phyloP scores from a whole-genome alignment of 768 basidiomycete species.

The Pleurotus pulmonarius region DNA sequence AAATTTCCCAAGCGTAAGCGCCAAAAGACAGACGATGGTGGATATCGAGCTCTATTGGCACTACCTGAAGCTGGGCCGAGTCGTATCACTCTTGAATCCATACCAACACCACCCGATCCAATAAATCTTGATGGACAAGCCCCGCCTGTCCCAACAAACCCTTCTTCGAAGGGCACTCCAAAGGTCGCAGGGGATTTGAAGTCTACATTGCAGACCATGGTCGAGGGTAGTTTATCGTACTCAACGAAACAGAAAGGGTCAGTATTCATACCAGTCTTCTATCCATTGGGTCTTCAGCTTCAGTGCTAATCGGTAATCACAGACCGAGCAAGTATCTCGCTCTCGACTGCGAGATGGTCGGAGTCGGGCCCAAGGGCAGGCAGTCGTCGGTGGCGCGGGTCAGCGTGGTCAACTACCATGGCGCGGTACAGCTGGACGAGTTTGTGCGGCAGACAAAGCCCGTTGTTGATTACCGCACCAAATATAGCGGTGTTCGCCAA shows the following conservation, averaged over 20 bases:
- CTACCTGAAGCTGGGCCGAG: background rate
- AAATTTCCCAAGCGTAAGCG: background rate
- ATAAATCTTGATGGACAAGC: background rate
- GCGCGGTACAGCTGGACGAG: conserved; percentile 73
- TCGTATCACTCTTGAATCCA: background rate
- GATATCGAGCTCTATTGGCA: background rate
- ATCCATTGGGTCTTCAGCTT: background rate
- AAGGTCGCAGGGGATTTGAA: background rate
- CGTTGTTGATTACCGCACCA: conserved; percentile 91
- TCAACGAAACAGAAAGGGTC: background rate
- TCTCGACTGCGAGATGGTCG: conserved; percentile 98
- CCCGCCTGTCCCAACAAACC: no score
- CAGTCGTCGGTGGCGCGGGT: conserved; percentile 88
- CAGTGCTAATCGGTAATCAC: conserved; percentile 3
- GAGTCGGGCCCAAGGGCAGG: conserved; percentile 74
- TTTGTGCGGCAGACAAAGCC: conserved; percentile 84
- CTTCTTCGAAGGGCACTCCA: background rate
- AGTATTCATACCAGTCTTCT: background rate
- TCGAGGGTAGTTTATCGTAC: background rate
- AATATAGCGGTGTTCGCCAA: conserved; percentile 80
- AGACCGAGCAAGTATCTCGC: conserved; percentile 76
- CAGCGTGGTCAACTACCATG: conserved; percentile 86
- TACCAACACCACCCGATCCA: background rate
- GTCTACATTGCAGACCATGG: background rate
- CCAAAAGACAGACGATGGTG: background rate